These are phyloP conservation scores for Trichoderma erinaceum DNA, from an alignment of 495 filamentous ascomycete genomes.

Conservation along the genomic window DNA sequence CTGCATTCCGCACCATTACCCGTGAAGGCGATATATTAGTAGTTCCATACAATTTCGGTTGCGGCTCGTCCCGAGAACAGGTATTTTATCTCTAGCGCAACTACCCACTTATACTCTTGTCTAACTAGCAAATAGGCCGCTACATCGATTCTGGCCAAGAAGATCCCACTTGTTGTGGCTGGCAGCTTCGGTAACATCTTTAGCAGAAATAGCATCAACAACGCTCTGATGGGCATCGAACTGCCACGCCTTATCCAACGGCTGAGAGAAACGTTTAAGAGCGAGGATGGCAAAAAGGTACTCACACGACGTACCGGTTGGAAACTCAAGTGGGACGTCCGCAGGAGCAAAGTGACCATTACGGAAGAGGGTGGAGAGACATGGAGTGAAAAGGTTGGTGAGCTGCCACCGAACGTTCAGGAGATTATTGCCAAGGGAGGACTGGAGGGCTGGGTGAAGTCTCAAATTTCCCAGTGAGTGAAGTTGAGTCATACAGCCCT, in stretches of 20 bases:
- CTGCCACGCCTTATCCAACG: slow-evolving; percentile 65
- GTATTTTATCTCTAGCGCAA: too few relatives aligned
- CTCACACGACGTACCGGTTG: slow-evolving; percentile 82
- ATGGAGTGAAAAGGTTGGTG: slow-evolving; percentile 80
- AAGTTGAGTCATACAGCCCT: too few relatives aligned
- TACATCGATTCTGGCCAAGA: slow-evolving; percentile 77
- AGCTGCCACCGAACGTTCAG: slow-evolving; percentile 83
- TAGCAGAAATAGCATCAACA: slow-evolving; percentile 84
- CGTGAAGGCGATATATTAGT: slow-evolving; percentile 73
- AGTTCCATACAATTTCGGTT: slow-evolving; percentile 86
- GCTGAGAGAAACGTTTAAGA: slow-evolving; percentile 57
- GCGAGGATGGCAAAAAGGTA: slow-evolving; percentile 41
- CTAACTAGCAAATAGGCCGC: slow-evolving; percentile 71
- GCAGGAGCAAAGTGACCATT: slow-evolving; percentile 59
- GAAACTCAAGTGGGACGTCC: slow-evolving; percentile 81
- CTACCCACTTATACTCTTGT: neutral
- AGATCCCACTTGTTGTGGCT: slow-evolving; percentile 76
- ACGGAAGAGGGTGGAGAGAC: slow-evolving; percentile 42
- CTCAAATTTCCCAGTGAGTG: slow-evolving; percentile 36
- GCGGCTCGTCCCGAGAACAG: slow-evolving; percentile 50
- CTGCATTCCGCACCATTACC: slow-evolving; percentile 53
- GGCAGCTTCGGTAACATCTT: slow-evolving; percentile 92
- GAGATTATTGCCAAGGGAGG: slow-evolving; percentile 79
- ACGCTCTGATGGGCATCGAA: slow-evolving; percentile 79
- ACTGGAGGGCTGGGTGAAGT: slow-evolving; percentile 80